Conservation (phyloP, 352 stramenopile genomes). For the Nothophytophthora sp. region DNA sequence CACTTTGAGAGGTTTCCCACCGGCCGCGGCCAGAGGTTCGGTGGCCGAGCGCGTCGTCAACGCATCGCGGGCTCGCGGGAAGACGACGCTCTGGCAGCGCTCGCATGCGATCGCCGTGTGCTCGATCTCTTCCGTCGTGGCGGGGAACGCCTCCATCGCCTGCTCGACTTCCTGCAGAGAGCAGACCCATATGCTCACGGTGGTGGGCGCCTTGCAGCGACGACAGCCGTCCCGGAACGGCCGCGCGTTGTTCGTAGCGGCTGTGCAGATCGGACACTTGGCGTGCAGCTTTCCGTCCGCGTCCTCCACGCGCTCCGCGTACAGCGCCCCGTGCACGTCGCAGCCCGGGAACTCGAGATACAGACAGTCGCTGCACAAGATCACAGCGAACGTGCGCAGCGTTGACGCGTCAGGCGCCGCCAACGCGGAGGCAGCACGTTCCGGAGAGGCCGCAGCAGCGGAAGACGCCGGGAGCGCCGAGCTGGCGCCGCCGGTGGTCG, state of each 20-base stretch:
- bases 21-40: conserved; percentile 51
- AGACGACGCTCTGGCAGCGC: conserved; percentile 68
- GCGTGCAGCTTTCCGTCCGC: conserved; percentile 40
- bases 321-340: conserved; percentile 83
- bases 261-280: conserved; percentile 83
- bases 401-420: conserved; percentile 4
- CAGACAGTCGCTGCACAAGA: conserved; percentile 80
- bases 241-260: conserved; percentile 81
- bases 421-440: too few relatives aligned
- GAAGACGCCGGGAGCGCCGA: too few relatives aligned
- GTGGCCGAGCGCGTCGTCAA: conserved; percentile 59
- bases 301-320: conserved; percentile 62
- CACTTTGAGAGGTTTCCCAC: conserved; percentile 70
- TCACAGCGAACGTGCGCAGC: conserved; percentile 77
- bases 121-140: conserved; percentile 62
- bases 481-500: conserved; percentile 6
- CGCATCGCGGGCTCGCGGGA: conserved; percentile 67
- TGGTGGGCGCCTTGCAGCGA: conserved; percentile 75
- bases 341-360: conserved; percentile 90
- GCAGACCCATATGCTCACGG: conserved; percentile 71
- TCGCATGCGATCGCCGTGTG: conserved; percentile 83
- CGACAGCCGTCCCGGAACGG: conserved; percentile 86
- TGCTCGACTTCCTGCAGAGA: conserved; percentile 67
- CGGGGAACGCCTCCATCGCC: conserved; percentile 68
- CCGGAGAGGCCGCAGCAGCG: neutral